Conservation (phyloP, 257 asterid species). For the Fraxinus americana region DNA sequence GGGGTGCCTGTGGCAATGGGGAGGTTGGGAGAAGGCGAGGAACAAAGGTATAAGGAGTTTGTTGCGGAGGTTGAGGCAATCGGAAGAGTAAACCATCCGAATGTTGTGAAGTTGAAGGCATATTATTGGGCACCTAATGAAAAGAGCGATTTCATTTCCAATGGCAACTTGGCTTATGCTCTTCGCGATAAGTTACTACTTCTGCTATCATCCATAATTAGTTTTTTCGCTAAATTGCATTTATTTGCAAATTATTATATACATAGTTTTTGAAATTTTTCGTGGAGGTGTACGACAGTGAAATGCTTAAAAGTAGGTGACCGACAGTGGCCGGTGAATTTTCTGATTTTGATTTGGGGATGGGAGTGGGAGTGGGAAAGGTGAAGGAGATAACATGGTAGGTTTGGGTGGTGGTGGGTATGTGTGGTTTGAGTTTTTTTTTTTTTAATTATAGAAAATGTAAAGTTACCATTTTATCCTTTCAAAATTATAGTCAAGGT, state of each 20-base stretch:
- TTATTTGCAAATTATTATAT: neutral
- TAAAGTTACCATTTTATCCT: no score
- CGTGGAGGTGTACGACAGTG: no score
- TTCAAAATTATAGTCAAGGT: no score
- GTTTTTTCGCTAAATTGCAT: neutral
- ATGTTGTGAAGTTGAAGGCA: conserved; percentile 81
- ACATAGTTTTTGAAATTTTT: no score
- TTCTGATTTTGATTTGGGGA: no score
- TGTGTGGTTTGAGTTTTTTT: no score
- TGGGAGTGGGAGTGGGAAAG: no score
- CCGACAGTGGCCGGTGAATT: no score
- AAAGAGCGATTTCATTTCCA: conserved; percentile 88
- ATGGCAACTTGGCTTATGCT: conserved; percentile 84
- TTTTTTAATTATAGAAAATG: no score
- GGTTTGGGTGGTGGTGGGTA: no score
- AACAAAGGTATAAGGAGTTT: conserved; percentile 87
- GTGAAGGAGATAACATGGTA: no score
- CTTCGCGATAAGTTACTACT: conserved; percentile 63
- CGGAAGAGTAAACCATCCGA: conserved; percentile 88
- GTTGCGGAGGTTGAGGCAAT: conserved; percentile 86
- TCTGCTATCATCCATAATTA: neutral
- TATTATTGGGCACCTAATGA: conserved; percentile 97
- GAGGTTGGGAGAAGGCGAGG: conserved; percentile 95
- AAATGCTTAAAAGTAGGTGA: no score
- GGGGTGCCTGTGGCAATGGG: conserved; percentile 92